Evolutionary conservation across 2,329 filamentous ascomycete genomes (phyloP), one percentile per base, ranked within the genome.

Genomic region (Ceratocystis variospora): DNA sequence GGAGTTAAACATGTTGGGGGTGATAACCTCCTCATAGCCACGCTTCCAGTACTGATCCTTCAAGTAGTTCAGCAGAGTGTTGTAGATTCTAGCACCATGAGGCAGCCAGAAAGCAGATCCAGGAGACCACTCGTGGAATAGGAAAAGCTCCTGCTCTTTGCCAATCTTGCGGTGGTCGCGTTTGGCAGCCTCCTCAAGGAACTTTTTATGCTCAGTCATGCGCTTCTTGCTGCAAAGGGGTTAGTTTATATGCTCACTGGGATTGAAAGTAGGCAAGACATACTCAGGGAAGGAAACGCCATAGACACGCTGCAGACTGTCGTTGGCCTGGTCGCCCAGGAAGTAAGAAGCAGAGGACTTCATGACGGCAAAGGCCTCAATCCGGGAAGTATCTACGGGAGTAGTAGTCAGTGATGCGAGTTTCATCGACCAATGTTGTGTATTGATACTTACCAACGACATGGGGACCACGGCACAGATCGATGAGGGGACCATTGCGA

Each of bases 101-200:
- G 93, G 93, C 61, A 96, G 79, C 79, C 94, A 91, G 81, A 99
- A 96, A 67, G 88, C 86, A 19, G 90, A 94, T 44, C 94, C 94
- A 0, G 94, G 94, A n/a, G 92, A 96, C 72, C 87, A 81, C 70
- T 95, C 89, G 73, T 95, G 87, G 79, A 96, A 99, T 81, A 96
- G 95, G 81, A 96, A 99, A 7, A 99, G 85, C 74, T 97, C 93
- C 76, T 99, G 94, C 69, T 97, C 92, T 74, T 87, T 89, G 70
- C 92, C 94, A 71, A 99, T 92, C 78, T 89, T 90, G 70, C 93
- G 83, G 75, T 99, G 94, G 73, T 97, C 94, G 70, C 94, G 87
- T 81, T 96, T 96, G 69, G 94, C 93, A n/a, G 94, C 94, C 78
- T 99, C 94, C 73, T 96, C 93, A 37, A 99, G 82, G 78, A 96